phyloP scores from a whole-genome alignment of 2,329 filamentous ascomycete species.

The Arthrobotrys entomopaga region DNA sequence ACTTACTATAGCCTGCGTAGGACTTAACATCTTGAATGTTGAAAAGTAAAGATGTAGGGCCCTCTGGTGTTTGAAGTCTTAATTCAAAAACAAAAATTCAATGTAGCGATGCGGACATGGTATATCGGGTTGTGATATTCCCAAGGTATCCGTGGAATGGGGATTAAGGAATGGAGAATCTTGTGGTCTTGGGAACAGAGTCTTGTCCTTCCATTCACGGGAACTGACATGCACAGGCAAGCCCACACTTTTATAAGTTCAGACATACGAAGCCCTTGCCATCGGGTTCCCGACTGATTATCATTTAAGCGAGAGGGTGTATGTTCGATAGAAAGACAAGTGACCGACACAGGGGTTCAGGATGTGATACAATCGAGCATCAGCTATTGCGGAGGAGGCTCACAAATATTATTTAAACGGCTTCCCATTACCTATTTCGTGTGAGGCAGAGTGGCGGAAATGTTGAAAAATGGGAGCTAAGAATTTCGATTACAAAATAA shows the following conservation, averaged over 20 bases:
- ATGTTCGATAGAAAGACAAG: slow-evolving; percentile 31
- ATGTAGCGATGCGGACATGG: slow-evolving; percentile 25
- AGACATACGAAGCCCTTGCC: slow-evolving; percentile 27
- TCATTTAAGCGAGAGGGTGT: slow-evolving; percentile 51
- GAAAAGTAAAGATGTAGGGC: not conserved
- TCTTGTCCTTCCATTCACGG: slow-evolving; percentile 48
- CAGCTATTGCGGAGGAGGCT: slow-evolving; percentile 3
- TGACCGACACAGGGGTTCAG: slow-evolving; percentile 40
- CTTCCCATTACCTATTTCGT: not conserved
- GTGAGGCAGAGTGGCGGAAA: slow-evolving; percentile 11
- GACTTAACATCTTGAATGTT: slow-evolving; percentile 26
- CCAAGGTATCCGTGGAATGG: slow-evolving; percentile 26
- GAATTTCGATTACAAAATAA: no score
- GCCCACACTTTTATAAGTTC: slow-evolving; percentile 48
- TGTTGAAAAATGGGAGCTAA: not conserved
- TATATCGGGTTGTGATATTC: slow-evolving; percentile 23
- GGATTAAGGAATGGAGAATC: slow-evolving; percentile 4
- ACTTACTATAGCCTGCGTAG: slow-evolving; percentile 52
- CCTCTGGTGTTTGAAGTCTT: not conserved
- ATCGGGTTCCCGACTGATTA: slow-evolving; percentile 38
- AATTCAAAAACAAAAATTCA: slow-evolving; percentile 29
- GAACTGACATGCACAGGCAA: slow-evolving; percentile 29
- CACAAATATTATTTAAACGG: no score
- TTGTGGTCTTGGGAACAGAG: no score
- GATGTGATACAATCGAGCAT: slow-evolving; percentile 35